Conservation (phyloP, 306 rosid species). For the Quercus parvula region DNA sequence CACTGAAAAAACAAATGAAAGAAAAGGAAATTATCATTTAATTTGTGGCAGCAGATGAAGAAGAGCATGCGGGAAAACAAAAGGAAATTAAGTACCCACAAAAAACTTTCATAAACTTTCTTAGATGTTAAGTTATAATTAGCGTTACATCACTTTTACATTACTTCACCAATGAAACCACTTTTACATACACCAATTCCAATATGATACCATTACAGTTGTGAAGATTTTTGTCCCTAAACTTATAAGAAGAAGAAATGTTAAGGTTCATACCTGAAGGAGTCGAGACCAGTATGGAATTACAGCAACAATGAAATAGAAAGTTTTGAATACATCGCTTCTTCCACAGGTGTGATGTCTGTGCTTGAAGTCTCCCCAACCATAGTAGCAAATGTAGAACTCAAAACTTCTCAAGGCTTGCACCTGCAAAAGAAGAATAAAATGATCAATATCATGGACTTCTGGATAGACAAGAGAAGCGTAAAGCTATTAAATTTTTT, state of each 20-base stretch:
- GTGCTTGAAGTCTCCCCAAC: slow-evolving; percentile 54
- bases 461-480: no score
- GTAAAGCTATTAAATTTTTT: no score
- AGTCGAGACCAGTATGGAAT: slow-evolving; percentile 60
- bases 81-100: no score
- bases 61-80: no score
- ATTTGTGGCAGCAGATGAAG: not conserved
- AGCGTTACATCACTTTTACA: no score
- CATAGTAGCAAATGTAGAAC: slow-evolving; percentile 75
- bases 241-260: not conserved
- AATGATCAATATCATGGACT: no score
- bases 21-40: not conserved
- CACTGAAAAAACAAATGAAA: slow-evolving; percentile 31
- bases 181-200: no score
- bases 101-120: no score
- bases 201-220: no score
- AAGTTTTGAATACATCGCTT: slow-evolving; percentile 28
- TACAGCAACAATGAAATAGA: slow-evolving; percentile 46
- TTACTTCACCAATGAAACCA: no score
- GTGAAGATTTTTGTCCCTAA: no score
- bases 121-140: no score
- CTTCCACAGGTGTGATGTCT: slow-evolving; percentile 36
- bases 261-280: slow-evolving; percentile 45
- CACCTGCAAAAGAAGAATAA: slow-evolving; percentile 13
- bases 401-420: slow-evolving; percentile 64